Conservation (phyloP, 2,329 filamentous ascomycete species). For the Sphaceloma murrayae region DNA sequence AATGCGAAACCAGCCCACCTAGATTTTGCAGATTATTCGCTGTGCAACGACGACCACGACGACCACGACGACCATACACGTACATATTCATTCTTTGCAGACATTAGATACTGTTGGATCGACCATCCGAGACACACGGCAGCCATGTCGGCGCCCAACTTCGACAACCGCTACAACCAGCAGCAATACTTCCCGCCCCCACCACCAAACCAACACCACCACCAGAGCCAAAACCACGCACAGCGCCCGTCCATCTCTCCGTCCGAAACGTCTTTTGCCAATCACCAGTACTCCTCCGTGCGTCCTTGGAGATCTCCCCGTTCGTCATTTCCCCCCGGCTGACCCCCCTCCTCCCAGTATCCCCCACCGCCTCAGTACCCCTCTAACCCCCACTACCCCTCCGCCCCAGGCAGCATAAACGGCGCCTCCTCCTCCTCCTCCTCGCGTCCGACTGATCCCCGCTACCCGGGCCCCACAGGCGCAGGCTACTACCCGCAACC, state of each 20-base stretch:
- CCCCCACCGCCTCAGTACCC: conserved; percentile 13
- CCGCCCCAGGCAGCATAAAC: background rate
- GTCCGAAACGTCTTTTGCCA: background rate
- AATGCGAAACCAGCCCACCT: too few species aligned
- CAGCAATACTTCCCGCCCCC: conserved; percentile 15
- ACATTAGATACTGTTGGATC: too few species aligned
- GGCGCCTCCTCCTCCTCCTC: conserved; percentile 1
- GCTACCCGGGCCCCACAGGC: background rate
- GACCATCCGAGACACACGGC: too few species aligned
- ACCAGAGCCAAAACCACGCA: background rate
- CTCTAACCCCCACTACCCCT: conserved; percentile 5
- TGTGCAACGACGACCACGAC: too few species aligned
- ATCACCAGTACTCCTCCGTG: conserved; percentile 12
- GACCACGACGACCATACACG: background rate
- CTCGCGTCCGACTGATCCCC: conserved; percentile 3
- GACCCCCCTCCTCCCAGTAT: background rate
- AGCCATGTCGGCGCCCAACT: conserved; percentile 15
- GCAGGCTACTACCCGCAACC: conserved; percentile 12
- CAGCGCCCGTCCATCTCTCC: background rate
- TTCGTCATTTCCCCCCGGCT: background rate
- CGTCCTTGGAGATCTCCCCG: background rate
- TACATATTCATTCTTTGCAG: too few species aligned
- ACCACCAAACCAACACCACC: background rate
- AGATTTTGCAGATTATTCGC: too few species aligned
- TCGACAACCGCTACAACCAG: conserved; percentile 9